phyloP scores from a whole-genome alignment of 305 asterid genomes.

The Plantago lanceolata region DNA sequence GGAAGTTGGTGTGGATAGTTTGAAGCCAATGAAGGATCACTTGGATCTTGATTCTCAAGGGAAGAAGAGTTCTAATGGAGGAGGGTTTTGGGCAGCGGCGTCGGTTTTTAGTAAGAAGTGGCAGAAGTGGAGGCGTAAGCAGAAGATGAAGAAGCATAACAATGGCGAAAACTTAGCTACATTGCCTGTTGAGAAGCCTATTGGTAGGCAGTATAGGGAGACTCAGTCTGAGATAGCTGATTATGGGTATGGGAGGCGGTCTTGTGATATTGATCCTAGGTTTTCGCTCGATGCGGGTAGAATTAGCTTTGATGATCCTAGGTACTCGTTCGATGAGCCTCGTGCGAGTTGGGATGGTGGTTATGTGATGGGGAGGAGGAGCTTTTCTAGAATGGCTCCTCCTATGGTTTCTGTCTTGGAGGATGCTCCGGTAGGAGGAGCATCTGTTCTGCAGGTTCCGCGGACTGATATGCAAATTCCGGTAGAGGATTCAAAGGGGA shows the following conservation, averaged over 20 bases:
- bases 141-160: constrained; percentile 66
- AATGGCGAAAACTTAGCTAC: constrained; percentile 48
- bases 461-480: constrained; percentile 75
- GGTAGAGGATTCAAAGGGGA: constrained; percentile 47
- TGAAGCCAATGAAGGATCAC: constrained; percentile 77
- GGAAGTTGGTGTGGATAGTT: constrained; percentile 36
- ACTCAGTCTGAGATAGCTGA: constrained; percentile 93
- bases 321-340: constrained; percentile 89
- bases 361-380: constrained; percentile 59
- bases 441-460: constrained; percentile 19
- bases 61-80: constrained; percentile 65
- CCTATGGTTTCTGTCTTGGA: constrained; percentile 87
- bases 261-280: constrained; percentile 85
- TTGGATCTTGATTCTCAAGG: constrained; percentile 56
- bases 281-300: constrained; percentile 86
- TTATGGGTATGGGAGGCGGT: constrained; percentile 85
- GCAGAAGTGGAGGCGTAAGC: constrained; percentile 88
- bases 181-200: constrained; percentile 73
- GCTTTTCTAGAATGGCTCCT: constrained; percentile 63
- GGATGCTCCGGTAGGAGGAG: constrained; percentile 50
- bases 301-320: constrained; percentile 77
- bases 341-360: constrained; percentile 98
- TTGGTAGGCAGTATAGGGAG: constrained; percentile 66
- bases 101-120: constrained; percentile 92
- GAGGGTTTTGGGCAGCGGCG: constrained; percentile 83